Conservation (phyloP, 2,329 filamentous ascomycete genomes). For the Penicillium sp. region DNA sequence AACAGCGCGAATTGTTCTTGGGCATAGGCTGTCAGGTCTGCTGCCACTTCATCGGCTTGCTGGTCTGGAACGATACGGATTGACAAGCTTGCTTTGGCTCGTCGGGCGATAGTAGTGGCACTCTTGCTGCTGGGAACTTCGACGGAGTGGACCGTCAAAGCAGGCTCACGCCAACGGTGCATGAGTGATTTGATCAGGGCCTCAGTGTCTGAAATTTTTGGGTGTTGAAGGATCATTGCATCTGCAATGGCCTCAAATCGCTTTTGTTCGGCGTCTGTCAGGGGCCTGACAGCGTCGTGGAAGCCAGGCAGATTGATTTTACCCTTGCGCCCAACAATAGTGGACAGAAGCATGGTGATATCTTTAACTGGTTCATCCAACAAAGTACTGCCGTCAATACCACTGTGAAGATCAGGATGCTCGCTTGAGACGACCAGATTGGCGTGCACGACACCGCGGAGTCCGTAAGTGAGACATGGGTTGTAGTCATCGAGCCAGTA, state of each 20-base stretch:
- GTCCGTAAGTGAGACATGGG: constrained; percentile 90
- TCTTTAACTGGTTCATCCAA: constrained; percentile 92
- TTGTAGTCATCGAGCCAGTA: constrained; percentile 98
- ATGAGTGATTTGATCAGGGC: constrained; percentile 82
- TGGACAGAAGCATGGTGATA: constrained; percentile 78
- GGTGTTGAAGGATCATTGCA: constrained; percentile 71
- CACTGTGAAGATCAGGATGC: constrained; percentile 87
- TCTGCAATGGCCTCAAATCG: constrained; percentile 83
- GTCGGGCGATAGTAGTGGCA: constrained; percentile 79
- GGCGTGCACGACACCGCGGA: constrained; percentile 90
- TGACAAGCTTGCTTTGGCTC: constrained; percentile 85
- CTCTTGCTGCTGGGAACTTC: constrained; percentile 81
- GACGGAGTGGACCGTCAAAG: constrained; percentile 89
- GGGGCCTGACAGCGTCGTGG: constrained; percentile 77
- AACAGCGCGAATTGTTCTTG: constrained; percentile 70
- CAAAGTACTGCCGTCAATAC: constrained; percentile 91
- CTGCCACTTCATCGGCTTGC: constrained; percentile 75
- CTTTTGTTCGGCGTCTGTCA: constrained; percentile 73
- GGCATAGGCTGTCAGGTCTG: constrained; percentile 67
- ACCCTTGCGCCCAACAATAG: constrained; percentile 78
- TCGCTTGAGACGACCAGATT: constrained; percentile 84
- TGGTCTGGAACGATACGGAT: constrained; percentile 93
- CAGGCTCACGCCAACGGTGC: constrained; percentile 93
- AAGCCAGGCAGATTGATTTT: constrained; percentile 83
- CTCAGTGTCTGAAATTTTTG: constrained; percentile 63